Evolutionary conservation across 495 filamentous ascomycete genomes (phyloP), one percentile per base, ranked within the genome.

Genomic region (Trichoderma orchidacearum): DNA sequence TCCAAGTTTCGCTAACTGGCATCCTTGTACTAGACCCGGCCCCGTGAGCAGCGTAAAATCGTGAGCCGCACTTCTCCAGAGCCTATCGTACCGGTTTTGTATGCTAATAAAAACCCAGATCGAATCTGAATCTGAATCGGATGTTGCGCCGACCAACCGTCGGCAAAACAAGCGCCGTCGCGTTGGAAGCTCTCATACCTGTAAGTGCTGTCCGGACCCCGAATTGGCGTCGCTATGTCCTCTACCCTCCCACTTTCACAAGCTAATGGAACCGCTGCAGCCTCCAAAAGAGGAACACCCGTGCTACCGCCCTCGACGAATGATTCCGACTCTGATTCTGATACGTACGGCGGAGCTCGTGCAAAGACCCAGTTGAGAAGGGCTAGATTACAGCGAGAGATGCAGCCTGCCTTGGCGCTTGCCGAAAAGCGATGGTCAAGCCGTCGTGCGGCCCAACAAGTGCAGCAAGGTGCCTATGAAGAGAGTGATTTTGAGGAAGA

Each of bases 341-440:
- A 90, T 63, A 83, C 78, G 53, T 91, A 95, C 65, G 85, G 89
- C 56, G 83, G 82, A 58, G 80, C 86, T 56, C 81, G 83, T 64
- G 80, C 81, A 58, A 78, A 81, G 57, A 75, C 68, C 41, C 75
- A 79, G 50, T 82, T 75, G 60, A 92, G 89, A 72, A 89, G 87
- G 66, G 66, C 81, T 54, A 85, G 85, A 17, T 85, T 82, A 51
- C 78, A 87, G 62, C 70, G 80, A 17, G 81, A 83, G 56, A 67
- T 72, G 28, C 79, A 78, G 55, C 74, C 78, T 8, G 78, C 84
- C 8, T 69, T 81, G 13, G 75, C 82, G 23, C 78, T 82, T 55
- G 87, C 90, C 60, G 85, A 95, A 56, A 76, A 78, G 67, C 84
- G 93, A 59, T 96, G 95, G 80, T 96, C 90, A 4, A 95, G 86